phyloP scores from a whole-genome alignment of 2,329 filamentous ascomycete genomes.

The Pyrenophora seminiperda region DNA sequence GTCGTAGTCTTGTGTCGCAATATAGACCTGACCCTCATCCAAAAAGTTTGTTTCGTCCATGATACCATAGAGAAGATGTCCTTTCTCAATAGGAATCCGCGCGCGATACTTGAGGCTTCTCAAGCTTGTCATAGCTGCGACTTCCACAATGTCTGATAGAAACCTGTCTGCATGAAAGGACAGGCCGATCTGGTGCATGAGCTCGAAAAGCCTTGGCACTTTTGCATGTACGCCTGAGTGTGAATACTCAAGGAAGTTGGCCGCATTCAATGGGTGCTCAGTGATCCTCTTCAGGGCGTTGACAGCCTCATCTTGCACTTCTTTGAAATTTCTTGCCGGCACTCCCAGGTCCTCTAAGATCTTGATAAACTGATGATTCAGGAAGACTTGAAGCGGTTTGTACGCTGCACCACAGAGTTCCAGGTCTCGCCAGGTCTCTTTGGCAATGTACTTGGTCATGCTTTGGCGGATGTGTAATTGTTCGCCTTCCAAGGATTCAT shows the following conservation, averaged over 20 bases:
- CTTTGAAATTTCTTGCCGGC: constrained; percentile 62
- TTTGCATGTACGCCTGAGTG: constrained; percentile 65
- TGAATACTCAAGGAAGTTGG: constrained; percentile 67
- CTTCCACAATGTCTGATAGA: constrained; percentile 71
- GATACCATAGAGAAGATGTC: constrained; percentile 78
- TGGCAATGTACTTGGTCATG: constrained; percentile 76
- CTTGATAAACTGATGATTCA: constrained; percentile 84
- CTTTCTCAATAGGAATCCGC: constrained; percentile 71
- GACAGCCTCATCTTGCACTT: constrained; percentile 68
- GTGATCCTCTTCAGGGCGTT: constrained; percentile 64
- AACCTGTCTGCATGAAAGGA: constrained; percentile 72
- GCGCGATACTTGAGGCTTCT: constrained; percentile 78
- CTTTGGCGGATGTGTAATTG: constrained; percentile 68
- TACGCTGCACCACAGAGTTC: constrained; percentile 75
- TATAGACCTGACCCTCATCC: constrained; percentile 69
- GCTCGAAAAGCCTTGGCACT: constrained; percentile 66
- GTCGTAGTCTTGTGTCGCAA: constrained; percentile 58
- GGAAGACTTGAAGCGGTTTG: constrained; percentile 68
- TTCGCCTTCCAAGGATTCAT: constrained; percentile 62
- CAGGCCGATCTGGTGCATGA: constrained; percentile 62
- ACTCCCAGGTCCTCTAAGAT: constrained; percentile 81
- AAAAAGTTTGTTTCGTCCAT: constrained; percentile 80
- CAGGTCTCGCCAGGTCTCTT: constrained; percentile 56
- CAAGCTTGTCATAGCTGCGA: constrained; percentile 71
- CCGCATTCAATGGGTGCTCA: constrained; percentile 63